Evolutionary conservation across 345 rosid genomes (phyloP).

Genomic region (Raphanus sativus): DNA sequence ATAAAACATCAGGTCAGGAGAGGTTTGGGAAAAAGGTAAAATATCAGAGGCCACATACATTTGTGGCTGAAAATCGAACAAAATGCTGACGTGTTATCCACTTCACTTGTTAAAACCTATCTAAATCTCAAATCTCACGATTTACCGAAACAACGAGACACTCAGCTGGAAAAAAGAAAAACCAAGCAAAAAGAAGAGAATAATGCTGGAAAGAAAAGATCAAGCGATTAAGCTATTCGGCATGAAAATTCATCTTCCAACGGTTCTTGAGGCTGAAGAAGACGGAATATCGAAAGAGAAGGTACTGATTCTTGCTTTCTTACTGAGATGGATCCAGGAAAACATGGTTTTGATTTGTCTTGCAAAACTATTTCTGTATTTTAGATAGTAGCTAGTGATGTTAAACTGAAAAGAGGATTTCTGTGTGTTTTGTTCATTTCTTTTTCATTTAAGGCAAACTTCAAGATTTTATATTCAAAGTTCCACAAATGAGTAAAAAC

Average conservation of each 20-base stretch:
- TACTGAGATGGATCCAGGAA: background rate
- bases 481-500: background rate
- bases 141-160: background rate
- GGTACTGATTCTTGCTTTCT: slow-evolving; percentile 43
- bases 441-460: background rate
- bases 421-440: background rate
- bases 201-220: slow-evolving; percentile 51
- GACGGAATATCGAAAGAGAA: slow-evolving; percentile 40
- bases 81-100: slow-evolving; percentile 63
- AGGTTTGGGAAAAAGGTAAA: slow-evolving; percentile 29
- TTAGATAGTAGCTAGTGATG: background rate
- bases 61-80: slow-evolving; percentile 70
- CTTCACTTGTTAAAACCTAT: slow-evolving; percentile 60
- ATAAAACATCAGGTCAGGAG: background rate
- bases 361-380: background rate
- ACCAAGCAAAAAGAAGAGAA: background rate
- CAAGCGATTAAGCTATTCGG: slow-evolving; percentile 79
- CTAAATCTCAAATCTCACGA: slow-evolving; percentile 42
- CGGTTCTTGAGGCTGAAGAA: slow-evolving; percentile 26
- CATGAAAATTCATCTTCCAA: slow-evolving; percentile 52
- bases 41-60: slow-evolving; percentile 64
- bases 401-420: background rate
- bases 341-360: background rate
- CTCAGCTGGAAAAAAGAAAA: background rate
- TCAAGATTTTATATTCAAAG: slow-evolving; percentile 1